These are phyloP conservation scores for Coemansia sp. DNA, from an alignment of 192 early-diverging fungal species.

Conservation along the genomic window DNA sequence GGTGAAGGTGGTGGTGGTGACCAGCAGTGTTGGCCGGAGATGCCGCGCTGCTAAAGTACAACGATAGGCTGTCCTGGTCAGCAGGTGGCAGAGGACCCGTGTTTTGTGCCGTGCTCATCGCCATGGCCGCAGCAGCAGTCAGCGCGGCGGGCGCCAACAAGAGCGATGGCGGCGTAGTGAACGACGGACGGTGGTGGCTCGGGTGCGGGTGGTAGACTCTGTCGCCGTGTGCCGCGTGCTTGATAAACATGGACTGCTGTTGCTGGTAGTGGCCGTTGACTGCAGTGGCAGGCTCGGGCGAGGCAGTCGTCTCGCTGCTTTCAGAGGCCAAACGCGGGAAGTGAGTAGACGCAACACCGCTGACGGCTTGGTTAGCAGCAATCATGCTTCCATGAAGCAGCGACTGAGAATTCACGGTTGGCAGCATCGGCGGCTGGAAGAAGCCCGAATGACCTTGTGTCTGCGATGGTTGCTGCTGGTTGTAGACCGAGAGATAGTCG, in stretches of 20 bases:
- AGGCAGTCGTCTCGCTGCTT: slow-evolving; percentile 46
- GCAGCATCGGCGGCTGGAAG: slow-evolving; percentile 16
- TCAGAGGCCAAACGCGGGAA: slow-evolving; percentile 44
- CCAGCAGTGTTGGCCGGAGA: not conserved
- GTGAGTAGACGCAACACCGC: slow-evolving; percentile 12
- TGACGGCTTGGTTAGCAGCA: slow-evolving; percentile 15
- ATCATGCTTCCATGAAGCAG: slow-evolving; percentile 12
- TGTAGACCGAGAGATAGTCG: slow-evolving; percentile 48
- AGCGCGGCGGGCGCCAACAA: slow-evolving; percentile 4
- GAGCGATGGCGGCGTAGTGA: slow-evolving; percentile 13
- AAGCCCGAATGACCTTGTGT: not conserved
- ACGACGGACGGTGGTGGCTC: slow-evolving; percentile 16
- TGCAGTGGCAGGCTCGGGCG: slow-evolving; percentile 37
- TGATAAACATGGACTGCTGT: slow-evolving; percentile 8
- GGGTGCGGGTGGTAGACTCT: slow-evolving; percentile 11
- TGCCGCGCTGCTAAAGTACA: slow-evolving; percentile 21
- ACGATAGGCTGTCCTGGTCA: slow-evolving; percentile 12
- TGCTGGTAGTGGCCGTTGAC: slow-evolving; percentile 4
- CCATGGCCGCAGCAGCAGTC: slow-evolving; percentile 15
- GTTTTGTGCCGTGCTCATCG: slow-evolving; percentile 7
- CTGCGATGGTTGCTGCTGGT: slow-evolving; percentile 21
- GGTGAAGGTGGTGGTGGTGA: slow-evolving; percentile 7
- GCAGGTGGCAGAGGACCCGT: not conserved
- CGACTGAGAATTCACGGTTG: slow-evolving; percentile 4
- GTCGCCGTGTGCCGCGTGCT: not conserved